Percentiles rank a stretch among this genome's conserved stretches.
Conservation (phyloP, 805 yeast genomes). For the Metschnikowia amazonensis region DNA sequence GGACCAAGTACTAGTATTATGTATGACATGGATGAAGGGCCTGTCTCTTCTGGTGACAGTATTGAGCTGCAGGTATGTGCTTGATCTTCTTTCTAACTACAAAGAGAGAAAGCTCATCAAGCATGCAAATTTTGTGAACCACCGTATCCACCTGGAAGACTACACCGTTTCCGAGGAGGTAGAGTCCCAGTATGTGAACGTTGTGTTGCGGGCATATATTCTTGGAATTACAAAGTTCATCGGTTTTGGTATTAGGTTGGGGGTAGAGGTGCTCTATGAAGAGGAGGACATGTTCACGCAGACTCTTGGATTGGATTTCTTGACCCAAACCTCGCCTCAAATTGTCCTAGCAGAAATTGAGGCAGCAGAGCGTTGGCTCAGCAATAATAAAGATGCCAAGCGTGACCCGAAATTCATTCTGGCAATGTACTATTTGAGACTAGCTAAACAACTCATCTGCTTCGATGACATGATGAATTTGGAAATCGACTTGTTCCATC, state of each 20-base stretch:
- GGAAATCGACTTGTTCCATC: constrained; percentile 7
- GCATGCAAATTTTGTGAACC: constrained; percentile 9
- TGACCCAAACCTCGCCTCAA: constrained; percentile 22
- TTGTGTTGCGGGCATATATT: constrained; percentile 48
- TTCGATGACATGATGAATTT: constrained; percentile 9
- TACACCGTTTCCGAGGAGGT: neutral
- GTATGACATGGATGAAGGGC: constrained; percentile 74
- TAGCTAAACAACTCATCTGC: constrained; percentile 26
- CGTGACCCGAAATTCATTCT: constrained; percentile 7
- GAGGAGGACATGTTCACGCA: constrained; percentile 74
- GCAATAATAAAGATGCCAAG: constrained; percentile 15
- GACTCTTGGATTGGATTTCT: constrained; percentile 48
- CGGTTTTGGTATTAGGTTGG: constrained; percentile 43
- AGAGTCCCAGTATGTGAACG: constrained; percentile 38
- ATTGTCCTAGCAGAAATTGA: constrained; percentile 29
- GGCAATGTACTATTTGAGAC: constrained; percentile 22
- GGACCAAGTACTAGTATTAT: constrained; percentile 49
- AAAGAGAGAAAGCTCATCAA: constrained; percentile 16
- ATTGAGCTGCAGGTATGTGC: constrained; percentile 70
- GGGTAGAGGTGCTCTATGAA: constrained; percentile 60
- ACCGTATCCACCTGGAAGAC: constrained; percentile 9
- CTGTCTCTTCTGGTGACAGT: constrained; percentile 74
- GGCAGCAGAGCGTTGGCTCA: constrained; percentile 31
- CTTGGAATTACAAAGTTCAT: constrained; percentile 54
- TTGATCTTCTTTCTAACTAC: constrained; percentile 47